These are phyloP conservation scores for Solanum arcanum DNA, from an alignment of 257 asterid genomes.

Conservation along the genomic window DNA sequence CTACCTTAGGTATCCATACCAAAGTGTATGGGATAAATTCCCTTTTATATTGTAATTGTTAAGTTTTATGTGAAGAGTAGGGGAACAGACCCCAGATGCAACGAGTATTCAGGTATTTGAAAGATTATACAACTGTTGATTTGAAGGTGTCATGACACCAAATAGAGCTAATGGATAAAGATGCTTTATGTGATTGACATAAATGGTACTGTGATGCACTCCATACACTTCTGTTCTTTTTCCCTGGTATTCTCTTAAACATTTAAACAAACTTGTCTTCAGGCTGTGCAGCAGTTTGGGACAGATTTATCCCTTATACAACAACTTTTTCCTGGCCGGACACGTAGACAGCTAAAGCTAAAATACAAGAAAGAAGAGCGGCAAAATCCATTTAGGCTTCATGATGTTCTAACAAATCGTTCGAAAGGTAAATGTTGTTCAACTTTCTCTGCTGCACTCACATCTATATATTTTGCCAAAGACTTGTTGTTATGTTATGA, in stretches of 20 bases:
- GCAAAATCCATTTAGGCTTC: constrained; percentile 60
- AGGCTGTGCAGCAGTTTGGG: constrained; percentile 84
- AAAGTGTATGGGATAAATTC: neutral
- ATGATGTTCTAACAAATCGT: constrained; percentile 67
- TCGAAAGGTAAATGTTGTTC: constrained; percentile 30
- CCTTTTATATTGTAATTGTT: neutral
- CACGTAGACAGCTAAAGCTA: constrained; percentile 51
- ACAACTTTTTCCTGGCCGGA: constrained; percentile 73
- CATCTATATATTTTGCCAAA: neutral
- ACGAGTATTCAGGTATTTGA: neutral
- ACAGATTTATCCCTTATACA: constrained; percentile 79
- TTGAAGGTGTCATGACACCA: neutral
- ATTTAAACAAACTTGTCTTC: neutral
- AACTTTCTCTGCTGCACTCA: neutral
- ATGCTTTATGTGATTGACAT: neutral
- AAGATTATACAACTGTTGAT: neutral
- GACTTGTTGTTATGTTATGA: neutral
- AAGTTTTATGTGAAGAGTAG: neutral
- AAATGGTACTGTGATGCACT: neutral
- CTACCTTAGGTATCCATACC: neutral
- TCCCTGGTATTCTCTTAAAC: neutral
- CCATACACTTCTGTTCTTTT: neutral
- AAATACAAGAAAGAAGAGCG: constrained; percentile 85
- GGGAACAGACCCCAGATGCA: neutral
- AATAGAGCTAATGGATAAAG: neutral